Conservation (phyloP, 2,329 filamentous ascomycete genomes). For the Coniochaeta prunicola region DNA sequence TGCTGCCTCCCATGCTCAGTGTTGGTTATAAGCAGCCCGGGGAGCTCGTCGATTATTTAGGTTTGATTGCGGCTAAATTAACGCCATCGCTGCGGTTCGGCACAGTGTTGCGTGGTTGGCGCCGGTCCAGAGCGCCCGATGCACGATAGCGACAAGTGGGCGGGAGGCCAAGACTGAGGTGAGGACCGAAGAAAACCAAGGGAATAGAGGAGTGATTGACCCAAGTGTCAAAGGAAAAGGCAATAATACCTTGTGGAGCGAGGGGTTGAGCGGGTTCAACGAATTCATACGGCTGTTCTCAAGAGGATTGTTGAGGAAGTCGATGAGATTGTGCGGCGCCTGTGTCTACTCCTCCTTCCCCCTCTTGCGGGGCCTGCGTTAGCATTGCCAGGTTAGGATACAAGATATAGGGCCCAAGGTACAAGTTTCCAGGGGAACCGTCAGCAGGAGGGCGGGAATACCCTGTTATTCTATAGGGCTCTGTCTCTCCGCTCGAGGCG, state of each 20-base stretch:
- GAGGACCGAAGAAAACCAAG: constrained; percentile 2
- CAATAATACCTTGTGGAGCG: constrained; percentile 32
- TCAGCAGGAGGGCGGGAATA: neutral
- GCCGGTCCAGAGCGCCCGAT: constrained; percentile 2
- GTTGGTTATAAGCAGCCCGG: neutral
- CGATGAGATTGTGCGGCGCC: constrained; percentile 18
- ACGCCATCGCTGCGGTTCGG: constrained; percentile 10
- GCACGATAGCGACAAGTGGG: neutral
- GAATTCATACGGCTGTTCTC: constrained; percentile 37
- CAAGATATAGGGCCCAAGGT: neutral
- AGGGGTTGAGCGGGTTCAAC: constrained; percentile 32
- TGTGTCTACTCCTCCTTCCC: constrained; percentile 9
- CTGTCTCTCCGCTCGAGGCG: neutral
- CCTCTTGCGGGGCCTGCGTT: constrained; percentile 9
- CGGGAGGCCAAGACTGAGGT: neutral
- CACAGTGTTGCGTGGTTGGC: constrained; percentile 1
- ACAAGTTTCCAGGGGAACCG: neutral
- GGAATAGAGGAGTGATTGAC: constrained; percentile 4
- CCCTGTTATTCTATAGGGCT: neutral
- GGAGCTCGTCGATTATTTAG: neutral
- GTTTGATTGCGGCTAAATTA: constrained; percentile 13
- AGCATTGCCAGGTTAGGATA: constrained; percentile 6
- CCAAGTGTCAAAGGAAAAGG: constrained; percentile 9
- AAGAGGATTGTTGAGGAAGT: constrained; percentile 21
- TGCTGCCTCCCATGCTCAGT: neutral